These are phyloP conservation scores for Acanthamoeba lenticulata DNA, from an alignment of 208 protist species.

Conservation along the genomic window DNA sequence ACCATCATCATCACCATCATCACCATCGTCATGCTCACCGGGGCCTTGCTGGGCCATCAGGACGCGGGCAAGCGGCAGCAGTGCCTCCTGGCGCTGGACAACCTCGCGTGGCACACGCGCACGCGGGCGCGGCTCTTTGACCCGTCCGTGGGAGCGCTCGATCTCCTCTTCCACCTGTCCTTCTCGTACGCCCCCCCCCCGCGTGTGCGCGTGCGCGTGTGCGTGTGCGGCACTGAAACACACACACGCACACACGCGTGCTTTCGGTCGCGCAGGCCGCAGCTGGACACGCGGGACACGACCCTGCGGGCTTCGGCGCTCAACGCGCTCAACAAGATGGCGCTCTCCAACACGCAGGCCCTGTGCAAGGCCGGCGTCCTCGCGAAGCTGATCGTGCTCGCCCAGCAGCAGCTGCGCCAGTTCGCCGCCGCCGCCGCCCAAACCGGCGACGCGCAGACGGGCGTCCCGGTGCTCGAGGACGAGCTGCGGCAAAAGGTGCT, in stretches of 20 bases:
- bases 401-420: slow-evolving; percentile 21
- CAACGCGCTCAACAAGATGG: slow-evolving; percentile 67
- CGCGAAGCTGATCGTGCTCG: neutral
- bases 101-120: slow-evolving; percentile 64
- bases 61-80: slow-evolving; percentile 39
- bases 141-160: neutral
- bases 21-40: neutral
- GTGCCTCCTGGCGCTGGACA: slow-evolving; percentile 44
- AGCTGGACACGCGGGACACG: neutral
- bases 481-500: slow-evolving; percentile 60
- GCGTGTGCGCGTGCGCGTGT: neutral
- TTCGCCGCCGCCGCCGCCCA: neutral
- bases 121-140: slow-evolving; percentile 44
- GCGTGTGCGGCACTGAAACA: neutral
- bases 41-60: neutral
- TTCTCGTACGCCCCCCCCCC: slow-evolving; percentile 23
- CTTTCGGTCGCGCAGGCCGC: neutral
- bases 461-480: neutral
- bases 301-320: slow-evolving; percentile 36
- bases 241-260: neutral
- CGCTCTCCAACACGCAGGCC: slow-evolving; percentile 34
- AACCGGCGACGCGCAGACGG: neutral
- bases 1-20: neutral
- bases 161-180: slow-evolving; percentile 27
- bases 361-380: slow-evolving; percentile 45